Evolutionary conservation across 352 stramenopile genomes (phyloP), one percentile per base, ranked within the genome.

Genomic region (Pythium sukuiense): DNA sequence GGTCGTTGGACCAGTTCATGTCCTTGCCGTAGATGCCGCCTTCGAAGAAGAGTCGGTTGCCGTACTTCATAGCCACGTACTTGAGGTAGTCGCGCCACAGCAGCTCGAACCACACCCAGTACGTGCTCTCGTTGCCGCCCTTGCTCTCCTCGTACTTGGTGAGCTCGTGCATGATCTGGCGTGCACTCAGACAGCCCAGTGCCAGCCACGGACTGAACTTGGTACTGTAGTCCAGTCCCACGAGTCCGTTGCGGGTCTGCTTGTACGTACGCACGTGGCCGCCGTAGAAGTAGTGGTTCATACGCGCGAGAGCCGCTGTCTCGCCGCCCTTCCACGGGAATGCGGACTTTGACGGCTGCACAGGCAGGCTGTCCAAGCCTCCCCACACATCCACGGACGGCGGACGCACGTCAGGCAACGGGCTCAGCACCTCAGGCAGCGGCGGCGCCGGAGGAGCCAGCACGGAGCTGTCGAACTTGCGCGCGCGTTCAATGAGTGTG

Each of bases 51-150:
- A 66, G 48, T 14, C 50, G 48, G 50, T 59, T 66, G 59, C 59
- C 59, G 59, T 59, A 66, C 50, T 66, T 66, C 59, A 66, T 66
- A 29, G 59, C 59, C 11, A 59, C 59, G 39, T 52, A 66, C 50
- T 66, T 66, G 48, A 66, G 50, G 29, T 66, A 66, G 39, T 66
- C 59, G 29, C 59, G 59, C 59, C 59, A 66, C 14, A 66, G 50
- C 20, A 66, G 49, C 37, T 66, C 59, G 29, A 66, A 66, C 59
- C 59, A 66, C 20, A 66, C 59, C 59, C 59, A 66, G 37, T 66
- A 66, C 35, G 59, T 66, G 35, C 59, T 66, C 59, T 66, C 59
- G 29, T 66, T 66, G 59, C 59, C 59, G 32, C 59, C 59, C n/a
- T 37, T 57, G 8, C 3, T 18, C 3, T 58, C 39, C 26, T 66